Evolutionary conservation across 495 filamentous ascomycete genomes (phyloP), one percentile per base, ranked within the genome.

Genomic region (Sporormia fimetaria): DNA sequence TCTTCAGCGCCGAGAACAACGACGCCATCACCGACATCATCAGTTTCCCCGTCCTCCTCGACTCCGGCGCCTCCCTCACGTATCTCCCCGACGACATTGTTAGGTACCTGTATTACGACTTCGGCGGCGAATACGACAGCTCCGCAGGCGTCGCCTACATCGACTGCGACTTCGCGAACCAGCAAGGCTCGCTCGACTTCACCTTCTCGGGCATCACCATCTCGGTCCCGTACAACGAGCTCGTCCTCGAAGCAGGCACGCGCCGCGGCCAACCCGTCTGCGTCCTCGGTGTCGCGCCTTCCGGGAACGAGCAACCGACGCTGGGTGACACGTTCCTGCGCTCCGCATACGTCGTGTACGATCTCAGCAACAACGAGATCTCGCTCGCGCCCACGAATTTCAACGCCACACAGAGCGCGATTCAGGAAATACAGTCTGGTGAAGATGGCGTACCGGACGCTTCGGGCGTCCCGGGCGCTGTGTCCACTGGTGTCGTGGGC

Each of bases 241-340:
- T 98, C 10, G 73, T 94, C 31, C 65, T 94, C 26, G 69, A 79
- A 39, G 63, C 76, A 0, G 67, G 68, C 21, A 62, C 64, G 32
- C 57, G 63, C 21, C 56, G 57, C 33, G 40, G 57, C 10, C 63
- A 64, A 4, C 69, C 74, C 1, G 67, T 63, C 4, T 84, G 77
- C 58, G 62, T 62, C 11, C 73, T 86, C 57, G 80, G 77, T 32
- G 80, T 95, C 57, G 68, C 70, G 6, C 79, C 83, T 9, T 74
- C 82, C 4, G 74, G 71, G 8, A 48, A 62, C n/a, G 73, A 71
- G 30, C 77, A 74, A 3, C 65, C 70, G 25, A 79, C 94, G 3
- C 63, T 98, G 22, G 88, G 88, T 9, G 88, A 98, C 57, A 95
- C 88, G 0, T 98, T 95, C 65, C 68, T 98, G 11, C 74, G 90